phyloP scores from a whole-genome alignment of 2,329 filamentous ascomycete genomes.

The Paracorniculantispora psalliotae region DNA sequence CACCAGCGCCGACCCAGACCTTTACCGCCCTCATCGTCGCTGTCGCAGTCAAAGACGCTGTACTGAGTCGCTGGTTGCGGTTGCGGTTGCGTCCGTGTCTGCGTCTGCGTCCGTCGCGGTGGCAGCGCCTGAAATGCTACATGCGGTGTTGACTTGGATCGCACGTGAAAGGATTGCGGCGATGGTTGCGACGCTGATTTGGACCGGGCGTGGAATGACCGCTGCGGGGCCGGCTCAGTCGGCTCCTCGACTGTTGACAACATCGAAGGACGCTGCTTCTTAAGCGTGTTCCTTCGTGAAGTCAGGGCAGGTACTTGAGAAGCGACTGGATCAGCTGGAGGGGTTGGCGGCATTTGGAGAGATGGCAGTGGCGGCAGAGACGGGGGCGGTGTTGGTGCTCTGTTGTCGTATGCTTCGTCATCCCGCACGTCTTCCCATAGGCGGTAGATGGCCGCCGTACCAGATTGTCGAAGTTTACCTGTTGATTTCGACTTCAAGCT shows the following conservation, averaged over 20 bases:
- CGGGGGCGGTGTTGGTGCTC: not conserved
- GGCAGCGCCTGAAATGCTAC: not conserved
- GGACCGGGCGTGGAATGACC: not conserved
- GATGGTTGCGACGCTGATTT: not conserved
- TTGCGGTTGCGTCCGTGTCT: too few species aligned
- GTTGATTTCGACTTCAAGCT: not conserved
- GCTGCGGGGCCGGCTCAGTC: not conserved
- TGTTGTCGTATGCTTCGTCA: not conserved
- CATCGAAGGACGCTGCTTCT: not conserved
- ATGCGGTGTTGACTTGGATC: too few species aligned
- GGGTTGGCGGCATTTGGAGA: constrained; percentile 22
- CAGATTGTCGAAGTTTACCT: not conserved
- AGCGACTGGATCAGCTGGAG: constrained; percentile 22
- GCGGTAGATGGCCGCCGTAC: constrained; percentile 4
- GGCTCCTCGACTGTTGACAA: not conserved
- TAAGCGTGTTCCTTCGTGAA: not conserved
- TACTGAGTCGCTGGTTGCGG: constrained; percentile 8
- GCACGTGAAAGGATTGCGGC: too few species aligned
- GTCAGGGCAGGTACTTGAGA: not conserved
- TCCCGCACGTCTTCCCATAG: not conserved
- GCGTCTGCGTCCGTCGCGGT: not conserved
- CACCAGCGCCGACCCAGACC: constrained; percentile 16
- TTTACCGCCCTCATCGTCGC: constrained; percentile 19
- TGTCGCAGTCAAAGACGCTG: constrained; percentile 30
- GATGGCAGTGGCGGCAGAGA: constrained; percentile 8